A percentile compares a stretch with the other conserved stretches of the same genome.
Conservation (phyloP, 2,329 filamentous ascomycete species). For the Leptodontidium sp. region DNA sequence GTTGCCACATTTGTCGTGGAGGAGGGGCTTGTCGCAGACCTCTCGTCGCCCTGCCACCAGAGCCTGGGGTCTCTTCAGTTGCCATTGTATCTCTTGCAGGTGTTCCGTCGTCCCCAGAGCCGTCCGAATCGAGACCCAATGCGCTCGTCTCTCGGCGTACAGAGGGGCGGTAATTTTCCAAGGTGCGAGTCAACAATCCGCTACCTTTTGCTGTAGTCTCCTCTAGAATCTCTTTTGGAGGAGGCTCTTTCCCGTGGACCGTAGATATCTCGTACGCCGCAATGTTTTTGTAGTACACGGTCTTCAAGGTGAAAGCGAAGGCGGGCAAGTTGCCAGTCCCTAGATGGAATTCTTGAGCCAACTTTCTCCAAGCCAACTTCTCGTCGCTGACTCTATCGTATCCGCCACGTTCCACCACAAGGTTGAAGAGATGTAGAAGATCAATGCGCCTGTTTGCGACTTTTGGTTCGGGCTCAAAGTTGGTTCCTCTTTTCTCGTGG, state of each 20-base stretch:
- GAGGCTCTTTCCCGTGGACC: conserved; percentile 80
- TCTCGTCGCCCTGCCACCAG: conserved; percentile 65
- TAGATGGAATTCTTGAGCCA: conserved; percentile 78
- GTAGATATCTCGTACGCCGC: conserved; percentile 86
- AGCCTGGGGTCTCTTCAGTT: conserved; percentile 58
- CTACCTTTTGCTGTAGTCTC: conserved; percentile 80
- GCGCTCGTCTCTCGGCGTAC: conserved; percentile 52
- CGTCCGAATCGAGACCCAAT: conserved; percentile 61
- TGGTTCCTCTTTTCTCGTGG: conserved; percentile 80
- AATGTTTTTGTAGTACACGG: conserved; percentile 88
- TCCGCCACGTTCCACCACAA: conserved; percentile 78
- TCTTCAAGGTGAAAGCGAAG: conserved; percentile 87
- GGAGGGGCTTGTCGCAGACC: conserved; percentile 84
- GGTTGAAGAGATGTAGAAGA: conserved; percentile 79
- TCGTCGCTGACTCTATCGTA: conserved; percentile 86
- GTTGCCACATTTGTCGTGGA: conserved; percentile 85
- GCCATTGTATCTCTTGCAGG: conserved; percentile 60
- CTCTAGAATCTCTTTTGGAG: conserved; percentile 87
- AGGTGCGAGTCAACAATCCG: conserved; percentile 77
- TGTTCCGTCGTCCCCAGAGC: conserved; percentile 67
- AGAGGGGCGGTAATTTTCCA: conserved; percentile 74
- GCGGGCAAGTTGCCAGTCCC: conserved; percentile 79
- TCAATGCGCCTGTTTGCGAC: conserved; percentile 81
- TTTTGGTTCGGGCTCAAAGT: conserved; percentile 82
- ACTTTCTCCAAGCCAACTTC: conserved; percentile 85